phyloP scores from a whole-genome alignment of 768 basidiomycete species.

The Xanthoconium purpureum region DNA sequence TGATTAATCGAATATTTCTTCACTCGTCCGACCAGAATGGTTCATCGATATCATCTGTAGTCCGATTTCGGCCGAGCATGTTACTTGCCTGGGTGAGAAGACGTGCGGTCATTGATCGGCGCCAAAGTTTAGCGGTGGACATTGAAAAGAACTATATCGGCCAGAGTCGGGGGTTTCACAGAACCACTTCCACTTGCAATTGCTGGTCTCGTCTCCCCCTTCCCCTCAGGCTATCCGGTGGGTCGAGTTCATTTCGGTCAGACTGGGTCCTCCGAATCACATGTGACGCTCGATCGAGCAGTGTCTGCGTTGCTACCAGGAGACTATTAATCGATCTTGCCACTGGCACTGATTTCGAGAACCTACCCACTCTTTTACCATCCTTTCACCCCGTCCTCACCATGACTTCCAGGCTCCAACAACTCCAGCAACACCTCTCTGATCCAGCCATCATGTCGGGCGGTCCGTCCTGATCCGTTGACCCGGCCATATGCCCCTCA shows the following conservation, averaged over 20 bases:
- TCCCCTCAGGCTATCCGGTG: background rate
- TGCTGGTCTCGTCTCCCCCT: background rate
- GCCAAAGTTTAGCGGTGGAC: no score
- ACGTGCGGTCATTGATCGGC: no score
- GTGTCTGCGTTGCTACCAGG: background rate
- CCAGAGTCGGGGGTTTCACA: background rate
- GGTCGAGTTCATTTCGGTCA: background rate
- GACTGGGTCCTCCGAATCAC: conserved; percentile 14
- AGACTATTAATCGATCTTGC: background rate
- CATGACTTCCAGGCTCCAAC: conserved; percentile 61
- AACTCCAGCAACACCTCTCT: conserved; percentile 54
- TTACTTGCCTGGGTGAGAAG: background rate
- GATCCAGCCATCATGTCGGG: conserved; percentile 44
- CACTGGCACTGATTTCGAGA: background rate
- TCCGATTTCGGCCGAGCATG: conserved; percentile 1
- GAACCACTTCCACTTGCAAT: background rate
- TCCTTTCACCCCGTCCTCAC: conserved; percentile 2
- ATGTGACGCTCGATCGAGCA: conserved; percentile 6
- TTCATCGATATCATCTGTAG: no score
- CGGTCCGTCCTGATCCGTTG: conserved; percentile 41
- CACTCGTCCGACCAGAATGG: no score
- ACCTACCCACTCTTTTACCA: no score
- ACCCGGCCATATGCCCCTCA: background rate
- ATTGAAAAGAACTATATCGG: background rate
- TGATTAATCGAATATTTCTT: conserved; percentile 15